Conservation (phyloP, 2,329 filamentous ascomycete species). For the Immersiporthe knoxdaviesiana region DNA sequence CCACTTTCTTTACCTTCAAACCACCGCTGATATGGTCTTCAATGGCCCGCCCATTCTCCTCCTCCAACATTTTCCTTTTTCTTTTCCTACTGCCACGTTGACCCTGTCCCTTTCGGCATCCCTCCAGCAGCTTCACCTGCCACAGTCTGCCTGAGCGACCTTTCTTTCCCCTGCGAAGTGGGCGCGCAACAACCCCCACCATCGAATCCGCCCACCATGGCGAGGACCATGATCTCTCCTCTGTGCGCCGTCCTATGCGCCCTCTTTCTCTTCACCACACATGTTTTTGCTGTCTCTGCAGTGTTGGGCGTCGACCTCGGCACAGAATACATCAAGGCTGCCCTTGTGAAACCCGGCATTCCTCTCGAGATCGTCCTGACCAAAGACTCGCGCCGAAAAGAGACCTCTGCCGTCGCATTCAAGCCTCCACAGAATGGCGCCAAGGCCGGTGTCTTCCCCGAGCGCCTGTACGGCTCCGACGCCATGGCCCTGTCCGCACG, state of each 20-base stretch:
- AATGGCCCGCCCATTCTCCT: constrained; percentile 6
- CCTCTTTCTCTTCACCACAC: constrained; percentile 48
- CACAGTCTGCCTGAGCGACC: constrained; percentile 1
- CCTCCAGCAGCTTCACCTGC: not conserved
- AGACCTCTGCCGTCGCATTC: constrained; percentile 87
- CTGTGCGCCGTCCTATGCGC: constrained; percentile 43
- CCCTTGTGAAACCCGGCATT: constrained; percentile 93
- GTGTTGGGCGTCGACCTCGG: constrained; percentile 93
- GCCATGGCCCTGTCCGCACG: constrained; percentile 83
- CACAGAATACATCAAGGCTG: constrained; percentile 95
- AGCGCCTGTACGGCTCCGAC: constrained; percentile 89
- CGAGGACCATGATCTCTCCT: constrained; percentile 40
- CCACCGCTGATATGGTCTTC: constrained; percentile 11
- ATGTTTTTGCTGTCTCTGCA: constrained; percentile 64
- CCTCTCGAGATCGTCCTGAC: constrained; percentile 97
- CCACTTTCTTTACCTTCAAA: constrained; percentile 15
- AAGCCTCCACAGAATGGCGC: constrained; percentile 75
- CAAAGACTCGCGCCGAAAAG: constrained; percentile 97
- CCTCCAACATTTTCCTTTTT: not conserved
- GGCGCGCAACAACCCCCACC: constrained; percentile 25
- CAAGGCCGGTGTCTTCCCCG: constrained; percentile 72
- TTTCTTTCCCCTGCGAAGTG: constrained; percentile 1
- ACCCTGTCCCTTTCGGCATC: not conserved
- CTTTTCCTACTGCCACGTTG: constrained; percentile 2
- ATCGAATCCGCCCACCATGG: constrained; percentile 42